phyloP scores from a whole-genome alignment of 441 rosid species.

The Jatropha multifida region DNA sequence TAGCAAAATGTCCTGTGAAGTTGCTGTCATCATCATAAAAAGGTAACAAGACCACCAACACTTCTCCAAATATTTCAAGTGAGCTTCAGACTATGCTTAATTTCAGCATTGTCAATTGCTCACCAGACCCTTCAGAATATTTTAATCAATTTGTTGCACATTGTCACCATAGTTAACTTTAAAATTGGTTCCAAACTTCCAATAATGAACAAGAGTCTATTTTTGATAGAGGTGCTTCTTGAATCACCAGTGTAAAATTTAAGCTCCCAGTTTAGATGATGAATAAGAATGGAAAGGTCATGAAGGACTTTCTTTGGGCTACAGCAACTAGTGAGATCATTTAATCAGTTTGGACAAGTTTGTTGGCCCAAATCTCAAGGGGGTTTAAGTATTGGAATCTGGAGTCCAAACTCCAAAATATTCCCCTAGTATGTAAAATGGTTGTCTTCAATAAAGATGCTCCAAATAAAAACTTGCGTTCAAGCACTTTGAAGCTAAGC shows the following conservation, averaged over 20 bases:
- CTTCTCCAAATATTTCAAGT: background rate
- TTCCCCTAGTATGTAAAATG: background rate
- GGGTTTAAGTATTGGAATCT: background rate
- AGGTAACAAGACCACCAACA: too few relatives aligned
- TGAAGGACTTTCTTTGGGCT: background rate
- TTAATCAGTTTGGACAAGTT: background rate
- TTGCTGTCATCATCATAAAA: background rate
- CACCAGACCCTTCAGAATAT: background rate
- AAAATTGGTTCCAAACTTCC: background rate
- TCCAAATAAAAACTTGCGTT: background rate
- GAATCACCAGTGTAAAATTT: background rate
- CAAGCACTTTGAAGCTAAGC: slow-evolving; percentile 11
- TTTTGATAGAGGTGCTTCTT: background rate
- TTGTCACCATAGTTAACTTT: background rate
- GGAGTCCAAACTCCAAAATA: background rate
- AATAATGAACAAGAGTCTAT: background rate
- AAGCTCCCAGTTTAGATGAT: background rate
- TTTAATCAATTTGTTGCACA: background rate
- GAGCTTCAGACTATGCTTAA: background rate
- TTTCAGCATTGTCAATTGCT: slow-evolving; percentile 1
- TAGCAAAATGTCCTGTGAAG: background rate
- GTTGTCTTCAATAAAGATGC: background rate
- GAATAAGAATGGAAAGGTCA: background rate
- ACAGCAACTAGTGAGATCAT: background rate
- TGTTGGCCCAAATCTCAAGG: background rate